A percentile compares a stretch with the other conserved stretches of the same genome.
Conservation (phyloP, 2,329 filamentous ascomycete species). For the Exophiala dermatitidis region DNA sequence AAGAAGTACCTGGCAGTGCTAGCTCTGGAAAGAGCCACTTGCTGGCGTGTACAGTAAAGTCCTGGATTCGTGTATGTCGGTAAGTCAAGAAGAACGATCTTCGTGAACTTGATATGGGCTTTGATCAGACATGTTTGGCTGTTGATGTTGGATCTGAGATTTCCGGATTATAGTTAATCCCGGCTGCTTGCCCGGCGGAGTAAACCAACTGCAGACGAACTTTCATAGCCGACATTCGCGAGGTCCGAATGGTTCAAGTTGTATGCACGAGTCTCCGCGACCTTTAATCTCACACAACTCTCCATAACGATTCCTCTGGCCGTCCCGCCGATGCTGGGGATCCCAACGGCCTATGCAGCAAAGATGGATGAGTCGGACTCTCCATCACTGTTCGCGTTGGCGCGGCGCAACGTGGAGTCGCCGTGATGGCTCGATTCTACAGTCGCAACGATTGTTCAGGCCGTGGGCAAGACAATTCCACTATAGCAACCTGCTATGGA, state of each 20-base stretch:
- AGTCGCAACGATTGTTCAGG: background rate
- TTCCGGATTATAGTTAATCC: background rate
- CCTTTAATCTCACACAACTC: background rate
- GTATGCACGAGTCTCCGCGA: background rate
- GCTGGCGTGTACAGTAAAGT: too few relatives aligned
- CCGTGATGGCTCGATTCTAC: background rate
- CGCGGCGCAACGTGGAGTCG: background rate
- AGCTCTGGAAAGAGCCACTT: too few relatives aligned
- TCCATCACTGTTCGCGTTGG: constrained; percentile 4
- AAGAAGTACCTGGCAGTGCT: too few relatives aligned
- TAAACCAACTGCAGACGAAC: background rate
- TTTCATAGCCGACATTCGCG: too few relatives aligned
- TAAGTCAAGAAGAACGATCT: too few relatives aligned
- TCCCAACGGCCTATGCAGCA: constrained; percentile 16
- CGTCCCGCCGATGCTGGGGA: constrained; percentile 8
- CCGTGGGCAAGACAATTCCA: constrained; percentile 3
- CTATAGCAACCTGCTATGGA: background rate
- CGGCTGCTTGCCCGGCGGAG: background rate
- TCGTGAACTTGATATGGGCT: too few relatives aligned
- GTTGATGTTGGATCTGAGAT: background rate
- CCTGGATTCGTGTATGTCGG: too few relatives aligned
- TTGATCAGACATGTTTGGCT: background rate
- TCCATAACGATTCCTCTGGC: background rate
- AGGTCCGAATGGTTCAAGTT: too few relatives aligned
- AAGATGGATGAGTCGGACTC: constrained; percentile 20